Conservation (phyloP, 2,329 filamentous ascomycete species). For the Penicillium sp. region DNA sequence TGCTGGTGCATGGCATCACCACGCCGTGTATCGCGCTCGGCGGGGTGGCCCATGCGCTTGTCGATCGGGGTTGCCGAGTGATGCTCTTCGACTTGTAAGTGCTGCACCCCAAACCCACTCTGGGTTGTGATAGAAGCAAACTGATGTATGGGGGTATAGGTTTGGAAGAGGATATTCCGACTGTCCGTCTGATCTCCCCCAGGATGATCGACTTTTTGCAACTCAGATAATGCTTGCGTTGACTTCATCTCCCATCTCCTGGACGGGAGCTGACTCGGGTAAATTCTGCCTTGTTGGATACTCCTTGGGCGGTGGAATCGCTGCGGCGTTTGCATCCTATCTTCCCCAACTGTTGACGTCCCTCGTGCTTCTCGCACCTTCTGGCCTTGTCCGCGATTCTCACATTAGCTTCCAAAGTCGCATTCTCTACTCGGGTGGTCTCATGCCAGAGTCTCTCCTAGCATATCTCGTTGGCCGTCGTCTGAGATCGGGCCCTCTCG, state of each 20-base stretch:
- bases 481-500: constrained; percentile 50
- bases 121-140: not conserved
- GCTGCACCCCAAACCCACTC: not conserved
- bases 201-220: constrained; percentile 74
- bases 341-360: constrained; percentile 70
- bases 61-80: constrained; percentile 69
- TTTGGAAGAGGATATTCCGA: constrained; percentile 77
- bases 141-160: constrained; percentile 21
- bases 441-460: constrained; percentile 63
- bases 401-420: constrained; percentile 65
- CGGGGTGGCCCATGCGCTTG: constrained; percentile 67
- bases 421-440: constrained; percentile 63
- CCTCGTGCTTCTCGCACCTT: constrained; percentile 76
- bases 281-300: constrained; percentile 77
- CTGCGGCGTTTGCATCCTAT: constrained; percentile 69
- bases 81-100: constrained; percentile 70
- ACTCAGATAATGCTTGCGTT: constrained; percentile 73
- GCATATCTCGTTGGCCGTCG: constrained; percentile 56
- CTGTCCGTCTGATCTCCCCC: constrained; percentile 65
- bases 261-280: constrained; percentile 57
- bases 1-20: constrained; percentile 80
- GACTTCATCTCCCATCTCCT: constrained; percentile 69
- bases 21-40: constrained; percentile 74
- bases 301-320: constrained; percentile 76
- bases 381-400: constrained; percentile 70